Evolutionary conservation across 176 grass and related monocot species (phyloP).

Genomic region (Paspalum notatum): DNA sequence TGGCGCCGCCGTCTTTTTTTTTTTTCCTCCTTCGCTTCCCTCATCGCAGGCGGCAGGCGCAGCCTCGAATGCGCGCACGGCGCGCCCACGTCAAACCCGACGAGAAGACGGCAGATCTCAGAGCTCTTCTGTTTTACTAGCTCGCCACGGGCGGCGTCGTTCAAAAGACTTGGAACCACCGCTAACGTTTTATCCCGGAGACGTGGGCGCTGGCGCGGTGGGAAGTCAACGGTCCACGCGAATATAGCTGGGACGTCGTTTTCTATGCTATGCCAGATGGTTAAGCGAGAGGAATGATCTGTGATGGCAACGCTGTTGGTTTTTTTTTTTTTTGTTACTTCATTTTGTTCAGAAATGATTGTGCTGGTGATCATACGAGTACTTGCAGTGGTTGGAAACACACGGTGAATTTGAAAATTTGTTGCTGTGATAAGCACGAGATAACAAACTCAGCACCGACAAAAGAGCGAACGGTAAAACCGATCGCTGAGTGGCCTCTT

Average conservation of each 20-base stretch:
- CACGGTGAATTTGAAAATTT: too few relatives aligned
- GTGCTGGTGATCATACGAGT: background rate
- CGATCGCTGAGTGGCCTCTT: background rate
- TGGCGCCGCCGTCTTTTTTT: too few relatives aligned
- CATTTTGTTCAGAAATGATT: background rate
- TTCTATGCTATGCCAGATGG: background rate
- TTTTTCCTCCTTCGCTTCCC: too few relatives aligned
- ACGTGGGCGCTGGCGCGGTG: too few relatives aligned
- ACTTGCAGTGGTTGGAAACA: too few relatives aligned
- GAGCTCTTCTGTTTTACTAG: background rate
- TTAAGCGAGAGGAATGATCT: background rate
- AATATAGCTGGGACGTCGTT: background rate
- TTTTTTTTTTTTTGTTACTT: background rate
- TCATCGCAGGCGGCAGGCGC: background rate
- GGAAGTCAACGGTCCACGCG: constrained; percentile 24
- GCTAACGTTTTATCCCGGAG: background rate
- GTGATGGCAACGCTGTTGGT: background rate
- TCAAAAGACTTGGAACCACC: background rate
- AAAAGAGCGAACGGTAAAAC: background rate
- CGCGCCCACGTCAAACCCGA: background rate
- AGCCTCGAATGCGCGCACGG: background rate
- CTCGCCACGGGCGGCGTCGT: background rate
- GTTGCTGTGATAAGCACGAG: too few relatives aligned
- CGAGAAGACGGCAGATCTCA: background rate
- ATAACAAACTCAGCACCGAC: too few relatives aligned